phyloP scores from a whole-genome alignment of 345 rosid genomes.

The Pistacia vera region DNA sequence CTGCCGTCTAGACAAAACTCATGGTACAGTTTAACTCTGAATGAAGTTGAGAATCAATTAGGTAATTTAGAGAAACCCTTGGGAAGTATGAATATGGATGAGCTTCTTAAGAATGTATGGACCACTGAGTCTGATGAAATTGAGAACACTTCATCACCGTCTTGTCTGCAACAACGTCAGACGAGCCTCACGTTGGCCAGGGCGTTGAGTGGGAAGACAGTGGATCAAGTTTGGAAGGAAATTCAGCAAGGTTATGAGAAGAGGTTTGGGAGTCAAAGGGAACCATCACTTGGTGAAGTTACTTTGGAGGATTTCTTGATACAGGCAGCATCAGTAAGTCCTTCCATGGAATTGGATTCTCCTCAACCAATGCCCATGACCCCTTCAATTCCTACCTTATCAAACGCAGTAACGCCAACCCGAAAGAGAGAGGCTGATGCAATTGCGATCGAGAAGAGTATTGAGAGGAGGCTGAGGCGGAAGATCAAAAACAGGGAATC shows the following conservation, averaged over 20 bases:
- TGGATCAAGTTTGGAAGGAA: conserved; percentile 68
- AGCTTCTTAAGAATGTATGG: conserved; percentile 56
- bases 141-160: conserved; percentile 22
- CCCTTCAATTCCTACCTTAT: conserved; percentile 37
- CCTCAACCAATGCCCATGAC: conserved; percentile 30
- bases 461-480: conserved; percentile 60
- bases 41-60: conserved; percentile 47
- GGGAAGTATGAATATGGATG: conserved; percentile 62
- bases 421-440: conserved; percentile 43
- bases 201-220: conserved; percentile 58
- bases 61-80: conserved; percentile 50
- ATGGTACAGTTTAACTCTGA: conserved; percentile 48
- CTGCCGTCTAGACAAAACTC: conserved; percentile 46
- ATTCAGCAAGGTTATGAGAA: conserved; percentile 52
- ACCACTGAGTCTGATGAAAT: conserved; percentile 24
- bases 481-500: conserved; percentile 81
- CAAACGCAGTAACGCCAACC: conserved; percentile 29
- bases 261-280: conserved; percentile 36
- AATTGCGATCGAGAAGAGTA: conserved; percentile 45
- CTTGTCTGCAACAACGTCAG: conserved; percentile 48
- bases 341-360: conserved; percentile 40
- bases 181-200: conserved; percentile 46
- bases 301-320: conserved; percentile 73
- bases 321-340: conserved; percentile 48
- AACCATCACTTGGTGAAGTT: conserved; percentile 41